Base-by-base conservation (phyloP, 75 land plant genomes). In the Isoetes taiwanensis region DNA sequence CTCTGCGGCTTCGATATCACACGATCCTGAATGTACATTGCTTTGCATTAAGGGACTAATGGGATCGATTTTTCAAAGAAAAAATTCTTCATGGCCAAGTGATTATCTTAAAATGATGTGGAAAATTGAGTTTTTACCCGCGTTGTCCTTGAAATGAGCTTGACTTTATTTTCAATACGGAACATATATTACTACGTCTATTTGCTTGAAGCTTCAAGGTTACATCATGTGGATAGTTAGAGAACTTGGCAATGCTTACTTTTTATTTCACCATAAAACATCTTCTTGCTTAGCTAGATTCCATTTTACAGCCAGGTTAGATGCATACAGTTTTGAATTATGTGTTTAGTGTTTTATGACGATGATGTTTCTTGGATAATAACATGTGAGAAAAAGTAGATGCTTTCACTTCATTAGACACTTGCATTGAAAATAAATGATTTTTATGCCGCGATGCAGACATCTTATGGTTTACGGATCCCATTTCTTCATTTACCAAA, bases 41-140 rank as follows among this genome's bases (percentile, higher is more conserved):
- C 50, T 46, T 46, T n/a, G 50, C 16, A n/a, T 23, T 46, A 16
- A 46, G n/a, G 23, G 16, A 46, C 50, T 6, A 5, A 5, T 23
- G 50, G 50, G 6, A 23, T 46, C 21, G 50, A 46, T 46, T 46
- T 46, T 23, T n/a, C 12, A 16, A n/a, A 23, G 12, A 23, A 46
- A 23, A 46, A 46, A 16, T 46, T 46, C 19, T 46, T 46, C 50
- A 5, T 5, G 12, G 16, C 50, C 19, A 19, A 16, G n/a, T 5
- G 50, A 46, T n/a, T 46, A 46, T 19, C 50, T 46, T 23, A 46
- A 46, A 23, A 46, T 46, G 50, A 46, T 46, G 50, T 46, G 50
- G 50, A 46, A 23, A 23, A 46, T 46, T 4, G 50, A 46, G 6
- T 46, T 46, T 23, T 23, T 46, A 6, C 6, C n/a, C n/a, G 50